Evolutionary conservation across 345 rosid genomes (phyloP), one percentile per base, ranked within the genome.

Genomic region (Citrus mangshanensis): DNA sequence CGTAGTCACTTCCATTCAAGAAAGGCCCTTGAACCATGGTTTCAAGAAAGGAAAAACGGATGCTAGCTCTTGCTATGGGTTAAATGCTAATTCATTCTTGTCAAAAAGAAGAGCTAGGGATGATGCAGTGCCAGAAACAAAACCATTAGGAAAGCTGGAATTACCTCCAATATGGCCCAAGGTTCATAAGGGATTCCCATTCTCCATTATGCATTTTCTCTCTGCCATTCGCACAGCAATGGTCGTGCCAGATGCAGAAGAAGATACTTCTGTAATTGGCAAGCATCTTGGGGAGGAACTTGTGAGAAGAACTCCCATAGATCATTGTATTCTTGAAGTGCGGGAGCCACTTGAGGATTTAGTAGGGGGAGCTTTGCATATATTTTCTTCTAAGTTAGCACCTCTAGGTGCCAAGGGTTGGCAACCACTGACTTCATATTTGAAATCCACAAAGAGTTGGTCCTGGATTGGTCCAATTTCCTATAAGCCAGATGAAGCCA

Each of bases 361-460:
- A 85, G 86, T 92, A 55, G 90, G 97, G 87, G 99, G 98, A 77
- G 98, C 90, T 74, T 87, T 96, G 82, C 93, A 90, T 86, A 94
- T 88, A 82, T 91, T 89, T 85, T 88, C 92, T 59, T 94, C 98
- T 0, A 96, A 86, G 83, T 88, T 98, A 51, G 98, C 93, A 14
- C 97, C 99, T 80, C 83, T 92, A 69, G 99, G 99, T 73, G 98
- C 93, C 51, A 94, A 94, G 80, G 95, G 93, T 79, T 96, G 99
- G 99, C 93, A 92, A 86, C 86, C 93, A 24, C 99, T 94, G 62
- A 94, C 88, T 59, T 85, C 83, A 66, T 96, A 83, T 76, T 97
- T 93, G 72, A 94, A 85, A 78, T 75, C 91, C 37, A 88, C 87
- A 61, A 96, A 94, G 87, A 82, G 89, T 84, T 96, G 99, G 99